Percentiles rank a stretch among this genome's conserved stretches.
These are phyloP conservation scores for Vanderwaltozyma polyspora DNA, from an alignment of 805 yeast genomes.

Conservation along the genomic window DNA sequence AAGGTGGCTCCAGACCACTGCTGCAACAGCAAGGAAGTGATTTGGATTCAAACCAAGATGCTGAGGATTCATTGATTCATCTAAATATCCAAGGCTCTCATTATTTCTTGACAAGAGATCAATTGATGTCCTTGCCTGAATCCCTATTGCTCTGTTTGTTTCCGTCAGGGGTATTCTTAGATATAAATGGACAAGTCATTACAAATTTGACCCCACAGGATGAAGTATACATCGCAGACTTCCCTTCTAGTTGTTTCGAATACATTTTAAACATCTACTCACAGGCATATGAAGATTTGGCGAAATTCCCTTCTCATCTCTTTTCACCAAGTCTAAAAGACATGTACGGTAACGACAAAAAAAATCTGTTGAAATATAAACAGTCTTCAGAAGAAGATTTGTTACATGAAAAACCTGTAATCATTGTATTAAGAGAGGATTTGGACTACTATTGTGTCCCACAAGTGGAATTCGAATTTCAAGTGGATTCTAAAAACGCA, in stretches of 20 bases:
- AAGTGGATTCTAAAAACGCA: constrained; percentile 4
- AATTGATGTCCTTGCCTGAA: constrained; percentile 85
- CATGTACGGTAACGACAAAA: neutral
- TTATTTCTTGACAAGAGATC: constrained; percentile 76
- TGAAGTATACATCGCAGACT: constrained; percentile 62
- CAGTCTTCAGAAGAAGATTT: constrained; percentile 55
- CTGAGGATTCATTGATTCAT: constrained; percentile 47
- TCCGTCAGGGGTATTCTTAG: constrained; percentile 83
- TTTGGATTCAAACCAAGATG: constrained; percentile 1
- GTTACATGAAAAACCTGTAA: constrained; percentile 71
- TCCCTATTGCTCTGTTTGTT: constrained; percentile 74
- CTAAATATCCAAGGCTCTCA: constrained; percentile 65
- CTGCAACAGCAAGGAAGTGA: constrained; percentile 1
- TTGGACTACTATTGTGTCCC: constrained; percentile 89
- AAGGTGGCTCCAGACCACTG: constrained; percentile 10
- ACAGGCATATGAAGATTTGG: constrained; percentile 52
- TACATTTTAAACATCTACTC: constrained; percentile 68
- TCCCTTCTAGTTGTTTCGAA: constrained; percentile 76
- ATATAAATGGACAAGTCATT: constrained; percentile 64
- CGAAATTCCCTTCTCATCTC: constrained; percentile 24
- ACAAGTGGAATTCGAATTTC: constrained; percentile 30
- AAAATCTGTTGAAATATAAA: too few species aligned
- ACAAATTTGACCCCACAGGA: constrained; percentile 71
- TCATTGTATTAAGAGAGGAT: constrained; percentile 87
- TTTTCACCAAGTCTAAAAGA: neutral